These are phyloP conservation scores for Mortierella antarctica DNA, from an alignment of 192 early-diverging fungal species.

Conservation along the genomic window DNA sequence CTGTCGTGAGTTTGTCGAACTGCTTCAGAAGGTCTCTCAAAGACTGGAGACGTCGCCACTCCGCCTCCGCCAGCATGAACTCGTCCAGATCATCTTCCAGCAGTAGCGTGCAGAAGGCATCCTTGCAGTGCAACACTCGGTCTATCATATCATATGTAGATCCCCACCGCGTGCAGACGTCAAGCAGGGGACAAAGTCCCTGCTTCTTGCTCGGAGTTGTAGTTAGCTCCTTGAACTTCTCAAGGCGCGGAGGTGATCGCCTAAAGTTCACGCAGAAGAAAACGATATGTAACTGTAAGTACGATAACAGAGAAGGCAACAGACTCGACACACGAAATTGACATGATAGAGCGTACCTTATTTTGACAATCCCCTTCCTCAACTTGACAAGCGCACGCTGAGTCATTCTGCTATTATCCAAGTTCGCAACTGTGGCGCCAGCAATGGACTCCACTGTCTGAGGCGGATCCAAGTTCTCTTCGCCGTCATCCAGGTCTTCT, in stretches of 20 bases:
- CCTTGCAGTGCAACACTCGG: constrained; percentile 5
- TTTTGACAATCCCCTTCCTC: constrained; percentile 37
- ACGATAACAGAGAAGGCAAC: too few species aligned
- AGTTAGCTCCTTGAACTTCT: constrained; percentile 18
- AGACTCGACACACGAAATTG: too few species aligned
- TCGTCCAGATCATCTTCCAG: background rate
- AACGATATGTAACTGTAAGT: too few species aligned
- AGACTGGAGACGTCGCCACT: constrained; percentile 1
- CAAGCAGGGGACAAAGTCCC: constrained; percentile 10
- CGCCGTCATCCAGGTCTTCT: background rate
- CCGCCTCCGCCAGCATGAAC: constrained; percentile 1
- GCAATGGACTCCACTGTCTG: too few species aligned
- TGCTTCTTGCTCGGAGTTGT: background rate
- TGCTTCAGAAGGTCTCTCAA: constrained; percentile 3
- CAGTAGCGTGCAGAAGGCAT: background rate
- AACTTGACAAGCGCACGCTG: constrained; percentile 22
- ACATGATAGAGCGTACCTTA: too few species aligned
- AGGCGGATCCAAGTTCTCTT: too few species aligned
- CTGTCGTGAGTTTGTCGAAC: constrained; percentile 11
- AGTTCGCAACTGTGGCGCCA: too few species aligned
- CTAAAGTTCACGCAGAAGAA: background rate
- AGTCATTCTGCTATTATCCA: background rate
- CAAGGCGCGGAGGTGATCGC: background rate
- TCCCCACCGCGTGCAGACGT: constrained; percentile 9
- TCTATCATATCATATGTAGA: constrained; percentile 10